phyloP scores from a whole-genome alignment of 2,329 filamentous ascomycete species.

The Colletotrichum horii region DNA sequence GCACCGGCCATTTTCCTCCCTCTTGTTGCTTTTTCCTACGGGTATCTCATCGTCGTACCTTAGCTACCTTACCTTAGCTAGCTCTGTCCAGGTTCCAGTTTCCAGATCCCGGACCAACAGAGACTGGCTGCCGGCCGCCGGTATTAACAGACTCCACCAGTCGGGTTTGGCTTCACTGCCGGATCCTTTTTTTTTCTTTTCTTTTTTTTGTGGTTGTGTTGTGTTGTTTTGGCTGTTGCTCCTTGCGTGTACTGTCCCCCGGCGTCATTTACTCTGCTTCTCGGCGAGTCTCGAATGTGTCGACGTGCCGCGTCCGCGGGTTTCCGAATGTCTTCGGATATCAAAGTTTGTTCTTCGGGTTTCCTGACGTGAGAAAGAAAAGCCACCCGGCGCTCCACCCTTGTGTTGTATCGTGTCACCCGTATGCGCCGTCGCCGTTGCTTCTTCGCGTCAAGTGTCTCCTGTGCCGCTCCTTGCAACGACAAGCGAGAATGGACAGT shows the following conservation, averaged over 20 bases:
- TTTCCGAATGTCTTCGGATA: neutral
- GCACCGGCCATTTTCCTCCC: neutral
- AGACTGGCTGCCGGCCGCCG: constrained; percentile 12
- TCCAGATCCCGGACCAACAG: neutral
- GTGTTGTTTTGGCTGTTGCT: neutral
- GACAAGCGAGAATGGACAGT: neutral
- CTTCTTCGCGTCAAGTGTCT: neutral
- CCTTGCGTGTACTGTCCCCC: neutral
- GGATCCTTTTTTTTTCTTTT: neutral
- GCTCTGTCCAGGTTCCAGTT: neutral
- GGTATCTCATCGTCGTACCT: neutral
- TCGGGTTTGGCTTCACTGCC: constrained; percentile 3
- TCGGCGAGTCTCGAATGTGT: neutral
- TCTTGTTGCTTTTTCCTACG: neutral
- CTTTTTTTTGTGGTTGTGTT: too few relatives aligned
- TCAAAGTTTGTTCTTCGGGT: neutral
- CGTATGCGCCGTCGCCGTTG: neutral
- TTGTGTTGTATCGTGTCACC: neutral
- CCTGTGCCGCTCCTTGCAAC: neutral
- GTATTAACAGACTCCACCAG: constrained; percentile 6
- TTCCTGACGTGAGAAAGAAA: neutral
- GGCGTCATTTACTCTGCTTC: neutral
- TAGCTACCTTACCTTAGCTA: neutral
- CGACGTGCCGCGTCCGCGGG: neutral
- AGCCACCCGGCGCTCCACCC: neutral